phyloP scores from a whole-genome alignment of 1,139 yeast species.

The Blastobotrys elegans region DNA sequence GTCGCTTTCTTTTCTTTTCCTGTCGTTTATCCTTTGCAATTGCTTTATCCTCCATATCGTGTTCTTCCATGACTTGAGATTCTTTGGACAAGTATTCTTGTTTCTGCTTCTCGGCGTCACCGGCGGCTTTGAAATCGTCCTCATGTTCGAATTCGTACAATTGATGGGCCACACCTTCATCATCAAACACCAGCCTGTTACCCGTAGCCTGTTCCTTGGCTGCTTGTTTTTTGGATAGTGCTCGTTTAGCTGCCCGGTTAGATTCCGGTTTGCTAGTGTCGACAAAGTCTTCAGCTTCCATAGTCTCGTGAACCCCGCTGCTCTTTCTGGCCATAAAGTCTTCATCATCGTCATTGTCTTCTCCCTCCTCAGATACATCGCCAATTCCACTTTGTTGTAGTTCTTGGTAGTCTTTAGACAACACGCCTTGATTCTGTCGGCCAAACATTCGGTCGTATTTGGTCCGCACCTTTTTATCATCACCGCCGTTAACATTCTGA shows the following conservation, averaged over 20 bases:
- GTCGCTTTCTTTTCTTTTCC: slow-evolving; percentile 85
- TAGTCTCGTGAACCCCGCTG: slow-evolving; percentile 57
- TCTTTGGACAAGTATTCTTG: slow-evolving; percentile 62
- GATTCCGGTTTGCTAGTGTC: slow-evolving; percentile 50
- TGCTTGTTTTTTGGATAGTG: slow-evolving; percentile 77
- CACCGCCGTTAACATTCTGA: slow-evolving; percentile 37
- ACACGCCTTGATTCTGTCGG: slow-evolving; percentile 85
- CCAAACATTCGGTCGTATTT: slow-evolving; percentile 96
- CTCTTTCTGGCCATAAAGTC: slow-evolving; percentile 82
- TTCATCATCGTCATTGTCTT: slow-evolving; percentile 48
- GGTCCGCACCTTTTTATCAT: slow-evolving; percentile 59
- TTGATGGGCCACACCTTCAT: slow-evolving; percentile 87
- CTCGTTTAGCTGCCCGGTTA: slow-evolving; percentile 81
- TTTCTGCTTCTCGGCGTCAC: slow-evolving; percentile 70
- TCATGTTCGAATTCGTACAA: slow-evolving; percentile 88
- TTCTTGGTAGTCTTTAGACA: slow-evolving; percentile 81
- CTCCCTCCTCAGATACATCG: slow-evolving; percentile 27
- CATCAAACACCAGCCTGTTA: slow-evolving; percentile 81
- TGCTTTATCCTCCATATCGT: slow-evolving; percentile 73
- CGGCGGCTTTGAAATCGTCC: slow-evolving; percentile 73
- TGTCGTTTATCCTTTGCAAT: slow-evolving; percentile 77
- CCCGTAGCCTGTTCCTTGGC: slow-evolving; percentile 57
- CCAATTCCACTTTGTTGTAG: slow-evolving; percentile 35
- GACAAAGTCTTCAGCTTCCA: slow-evolving; percentile 47
- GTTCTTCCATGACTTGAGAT: slow-evolving; percentile 57